Conservation (phyloP, 768 basidiomycete species). For the Termitomyces sp. region DNA sequence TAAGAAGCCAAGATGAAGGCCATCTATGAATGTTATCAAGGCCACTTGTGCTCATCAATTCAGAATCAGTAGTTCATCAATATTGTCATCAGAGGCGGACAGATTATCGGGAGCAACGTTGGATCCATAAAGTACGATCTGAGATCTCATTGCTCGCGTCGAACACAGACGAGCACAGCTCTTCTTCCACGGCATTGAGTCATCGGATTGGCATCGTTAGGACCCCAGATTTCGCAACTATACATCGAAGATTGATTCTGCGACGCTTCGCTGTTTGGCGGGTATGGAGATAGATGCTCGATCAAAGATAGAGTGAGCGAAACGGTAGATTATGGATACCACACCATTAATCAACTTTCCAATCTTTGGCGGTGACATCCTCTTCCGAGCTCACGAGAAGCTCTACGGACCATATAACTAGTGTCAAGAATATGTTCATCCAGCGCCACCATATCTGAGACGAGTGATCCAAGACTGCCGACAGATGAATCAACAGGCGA, state of each 20-base stretch:
- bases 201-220: slow-evolving; percentile 8
- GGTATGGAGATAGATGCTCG: neutral
- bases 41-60: too few species aligned
- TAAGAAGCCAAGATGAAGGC: too few species aligned
- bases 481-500: neutral
- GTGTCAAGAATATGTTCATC: slow-evolving; percentile 85
- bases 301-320: neutral
- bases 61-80: neutral
- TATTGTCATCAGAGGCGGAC: neutral
- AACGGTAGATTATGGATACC: neutral
- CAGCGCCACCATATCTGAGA: slow-evolving; percentile 95
- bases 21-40: too few species aligned
- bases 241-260: slow-evolving; percentile 7
- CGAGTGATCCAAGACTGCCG: slow-evolving; percentile 74
- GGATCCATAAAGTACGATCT: neutral
- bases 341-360: slow-evolving; percentile 65
- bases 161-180: neutral
- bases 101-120: neutral
- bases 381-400: slow-evolving; percentile 75
- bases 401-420: slow-evolving; percentile 79
- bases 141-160: neutral
- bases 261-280: slow-evolving; percentile 10
- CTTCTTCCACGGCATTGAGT: neutral
- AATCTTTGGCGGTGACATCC: slow-evolving; percentile 56
- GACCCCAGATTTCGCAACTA: slow-evolving; percentile 7